Conservation (phyloP, 495 filamentous ascomycete species). For the Tricharina praecox region DNA sequence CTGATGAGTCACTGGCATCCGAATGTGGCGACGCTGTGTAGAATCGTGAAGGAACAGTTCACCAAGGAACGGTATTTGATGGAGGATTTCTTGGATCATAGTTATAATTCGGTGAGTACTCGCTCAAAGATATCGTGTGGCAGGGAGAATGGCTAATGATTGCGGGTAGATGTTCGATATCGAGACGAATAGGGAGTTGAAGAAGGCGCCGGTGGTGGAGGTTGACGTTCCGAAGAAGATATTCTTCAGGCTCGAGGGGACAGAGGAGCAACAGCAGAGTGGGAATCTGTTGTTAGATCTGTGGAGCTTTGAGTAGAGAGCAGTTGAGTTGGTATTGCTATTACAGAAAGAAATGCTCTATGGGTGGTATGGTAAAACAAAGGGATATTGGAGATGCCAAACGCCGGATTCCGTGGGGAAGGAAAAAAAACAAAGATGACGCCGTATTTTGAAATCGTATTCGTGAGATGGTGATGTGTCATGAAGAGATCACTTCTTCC, state of each 20-base stretch:
- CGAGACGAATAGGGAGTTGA: constrained; percentile 65
- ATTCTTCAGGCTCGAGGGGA: constrained; percentile 40
- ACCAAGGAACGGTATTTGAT: constrained; percentile 83
- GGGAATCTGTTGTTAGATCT: constrained; percentile 12
- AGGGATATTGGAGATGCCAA: too few species aligned
- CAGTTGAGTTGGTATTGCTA: too few species aligned
- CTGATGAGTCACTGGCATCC: constrained; percentile 91
- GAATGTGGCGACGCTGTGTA: constrained; percentile 84
- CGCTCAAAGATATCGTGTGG: background rate
- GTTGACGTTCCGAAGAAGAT: constrained; percentile 86
- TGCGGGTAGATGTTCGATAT: constrained; percentile 54
- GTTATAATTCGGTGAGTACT: constrained; percentile 63
- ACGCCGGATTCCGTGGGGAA: too few species aligned
- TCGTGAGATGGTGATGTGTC: too few species aligned
- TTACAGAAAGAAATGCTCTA: too few species aligned
- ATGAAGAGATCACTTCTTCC: constrained; percentile 21
- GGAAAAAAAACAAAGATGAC: too few species aligned
- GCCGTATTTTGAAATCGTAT: too few species aligned
- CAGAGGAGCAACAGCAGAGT: constrained; percentile 24
- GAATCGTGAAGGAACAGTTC: constrained; percentile 92
- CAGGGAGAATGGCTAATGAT: background rate
- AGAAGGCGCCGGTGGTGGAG: constrained; percentile 74
- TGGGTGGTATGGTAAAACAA: too few species aligned
- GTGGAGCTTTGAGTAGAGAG: constrained; percentile 22
- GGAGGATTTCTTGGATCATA: constrained; percentile 94